Evolutionary conservation across 75 land plant species (phyloP), one percentile per base, ranked within the genome.

Genomic region (Pseudotsuga menziesii): DNA sequence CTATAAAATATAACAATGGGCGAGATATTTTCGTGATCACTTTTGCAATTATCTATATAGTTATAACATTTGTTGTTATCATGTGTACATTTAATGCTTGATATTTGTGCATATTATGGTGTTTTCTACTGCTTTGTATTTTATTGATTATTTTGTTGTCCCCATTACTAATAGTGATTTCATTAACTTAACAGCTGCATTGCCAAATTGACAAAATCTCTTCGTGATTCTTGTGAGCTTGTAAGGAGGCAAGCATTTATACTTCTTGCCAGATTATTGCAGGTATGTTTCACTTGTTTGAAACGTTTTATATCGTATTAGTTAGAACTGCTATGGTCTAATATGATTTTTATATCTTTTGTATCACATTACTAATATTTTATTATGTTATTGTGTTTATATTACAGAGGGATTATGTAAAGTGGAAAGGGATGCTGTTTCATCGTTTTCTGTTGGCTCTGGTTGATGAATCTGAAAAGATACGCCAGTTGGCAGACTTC

Each of bases 401-500:
- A 69, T n/a, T 79, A 3, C 85, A 93, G 95, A 82, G 88, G 72
- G 98, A 95, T 81, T 95, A 95, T 85, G 93, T 95, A 52, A 95
- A 95, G 75, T 95, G 98, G 98, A 89, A 93, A 81, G 98, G 98
- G 23, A 81, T 91, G 15, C 89, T 95, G 9, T 95, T 95, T 77
- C 96, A 93, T 57, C 86, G 92, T 35, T 95, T 95, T 64, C 89
- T 95, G 35, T 61, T 95, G 35, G 85, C 88, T 56, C 86, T 95
- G 44, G 96, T 95, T 81, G 98, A 95, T 82, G 96, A 93, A 35
- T 95, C 96, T 56, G 91, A 86, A 74, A 89, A 93, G 79, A 93
- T 95, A 12, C 64, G 92, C 19, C 87, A 85, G 71, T 84, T 95
- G 70, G 98, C 96, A 57, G 88, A 91, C 77, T 95, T 82, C 77